Conservation (phyloP, 2,329 filamentous ascomycete genomes). For the Diaporthe velutina region DNA sequence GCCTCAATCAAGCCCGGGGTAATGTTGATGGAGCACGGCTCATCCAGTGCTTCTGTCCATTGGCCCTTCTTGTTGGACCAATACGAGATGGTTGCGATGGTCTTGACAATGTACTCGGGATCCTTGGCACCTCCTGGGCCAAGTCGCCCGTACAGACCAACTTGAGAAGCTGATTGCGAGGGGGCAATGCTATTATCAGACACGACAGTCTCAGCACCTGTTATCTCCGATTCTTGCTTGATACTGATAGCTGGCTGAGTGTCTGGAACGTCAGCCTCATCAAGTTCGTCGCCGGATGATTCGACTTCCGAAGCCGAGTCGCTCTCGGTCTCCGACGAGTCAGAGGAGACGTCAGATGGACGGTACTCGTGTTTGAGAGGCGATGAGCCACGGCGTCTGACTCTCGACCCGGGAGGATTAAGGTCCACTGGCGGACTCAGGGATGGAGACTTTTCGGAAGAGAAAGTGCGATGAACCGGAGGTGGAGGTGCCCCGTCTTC, state of each 20-base stretch:
- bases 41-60: slow-evolving; percentile 70
- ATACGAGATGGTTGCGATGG: slow-evolving; percentile 69
- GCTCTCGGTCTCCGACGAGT: slow-evolving; percentile 70
- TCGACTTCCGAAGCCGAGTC: slow-evolving; percentile 65
- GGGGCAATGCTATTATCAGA: slow-evolving; percentile 76
- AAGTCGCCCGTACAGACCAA: slow-evolving; percentile 50
- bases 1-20: slow-evolving; percentile 71
- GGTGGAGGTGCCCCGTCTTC: slow-evolving; percentile 70
- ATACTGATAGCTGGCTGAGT: slow-evolving; percentile 72
- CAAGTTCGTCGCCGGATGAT: slow-evolving; percentile 68
- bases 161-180: slow-evolving; percentile 86
- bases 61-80: slow-evolving; percentile 71
- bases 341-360: slow-evolving; percentile 78
- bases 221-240: slow-evolving; percentile 51
- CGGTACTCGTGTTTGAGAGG: slow-evolving; percentile 98
- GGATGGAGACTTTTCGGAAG: slow-evolving; percentile 53
- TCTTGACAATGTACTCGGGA: slow-evolving; percentile 59
- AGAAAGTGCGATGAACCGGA: slow-evolving; percentile 64
- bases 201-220: slow-evolving; percentile 54
- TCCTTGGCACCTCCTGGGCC: slow-evolving; percentile 67
- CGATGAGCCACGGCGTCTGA: slow-evolving; percentile 84
- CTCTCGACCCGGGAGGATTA: slow-evolving; percentile 54
- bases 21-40: slow-evolving; percentile 67
- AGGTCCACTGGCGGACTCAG: slow-evolving; percentile 62
- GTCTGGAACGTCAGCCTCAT: slow-evolving; percentile 71